phyloP scores from a whole-genome alignment of 2,329 filamentous ascomycete genomes.

The Tothia fuscella region DNA sequence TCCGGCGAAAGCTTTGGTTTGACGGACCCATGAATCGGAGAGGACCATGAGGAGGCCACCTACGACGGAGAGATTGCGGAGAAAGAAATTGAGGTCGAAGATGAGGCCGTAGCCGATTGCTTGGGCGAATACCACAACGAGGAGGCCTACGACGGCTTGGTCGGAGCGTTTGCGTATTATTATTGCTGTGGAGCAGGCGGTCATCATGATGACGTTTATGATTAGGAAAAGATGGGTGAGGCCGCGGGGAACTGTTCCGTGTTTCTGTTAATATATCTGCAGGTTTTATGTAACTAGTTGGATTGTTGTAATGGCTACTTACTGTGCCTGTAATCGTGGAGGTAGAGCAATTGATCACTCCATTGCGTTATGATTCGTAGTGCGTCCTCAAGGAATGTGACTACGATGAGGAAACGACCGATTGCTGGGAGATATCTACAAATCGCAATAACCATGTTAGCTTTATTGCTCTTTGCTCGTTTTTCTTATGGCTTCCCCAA shows the following conservation, averaged over 20 bases:
- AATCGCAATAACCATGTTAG: not conserved
- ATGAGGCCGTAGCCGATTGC: constrained; percentile 94
- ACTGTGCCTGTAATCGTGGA: constrained; percentile 90
- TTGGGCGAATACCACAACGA: constrained; percentile 83
- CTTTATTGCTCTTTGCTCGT: not conserved
- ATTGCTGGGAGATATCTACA: constrained; percentile 81
- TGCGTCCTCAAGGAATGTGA: constrained; percentile 95
- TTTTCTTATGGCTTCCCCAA: too few relatives aligned
- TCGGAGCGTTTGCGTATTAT: constrained; percentile 89
- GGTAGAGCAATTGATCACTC: constrained; percentile 85
- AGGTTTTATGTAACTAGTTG: constrained; percentile 1
- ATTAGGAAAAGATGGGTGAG: constrained; percentile 90
- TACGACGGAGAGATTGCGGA: constrained; percentile 95
- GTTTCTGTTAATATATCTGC: too few relatives aligned
- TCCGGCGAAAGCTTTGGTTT: constrained; percentile 91
- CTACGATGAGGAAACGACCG: constrained; percentile 93
- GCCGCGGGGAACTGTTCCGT: constrained; percentile 64
- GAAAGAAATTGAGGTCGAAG: constrained; percentile 99
- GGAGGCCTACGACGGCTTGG: constrained; percentile 80
- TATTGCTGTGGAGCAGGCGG: constrained; percentile 67
- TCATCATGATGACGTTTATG: constrained; percentile 81
- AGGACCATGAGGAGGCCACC: constrained; percentile 96
- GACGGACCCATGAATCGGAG: constrained; percentile 95
- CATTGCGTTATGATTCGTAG: constrained; percentile 96
- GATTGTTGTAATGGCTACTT: constrained; percentile 36